Conservation (phyloP, 176 grass and related monocot species). For the Neostapfia colusana region DNA sequence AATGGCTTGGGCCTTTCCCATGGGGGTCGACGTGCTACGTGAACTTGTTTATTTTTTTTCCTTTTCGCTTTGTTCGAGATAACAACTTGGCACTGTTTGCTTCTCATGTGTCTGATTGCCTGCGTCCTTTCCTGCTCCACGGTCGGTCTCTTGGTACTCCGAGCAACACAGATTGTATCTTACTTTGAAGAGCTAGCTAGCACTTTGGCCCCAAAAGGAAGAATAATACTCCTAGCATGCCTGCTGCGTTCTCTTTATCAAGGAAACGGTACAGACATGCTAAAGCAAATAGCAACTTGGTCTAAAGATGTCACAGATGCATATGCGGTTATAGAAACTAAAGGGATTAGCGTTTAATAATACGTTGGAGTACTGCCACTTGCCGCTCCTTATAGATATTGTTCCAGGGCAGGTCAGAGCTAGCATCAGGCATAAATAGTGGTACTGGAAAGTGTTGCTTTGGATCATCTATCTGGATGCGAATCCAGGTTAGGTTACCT, state of each 20-base stretch:
- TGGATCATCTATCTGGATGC: constrained; percentile 44
- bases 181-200: constrained; percentile 6
- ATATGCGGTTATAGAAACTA: constrained; percentile 34
- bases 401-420: not conserved
- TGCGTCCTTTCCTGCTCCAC: constrained; percentile 28
- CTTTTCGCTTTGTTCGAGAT: constrained; percentile 22
- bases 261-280: constrained; percentile 24
- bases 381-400: constrained; percentile 7
- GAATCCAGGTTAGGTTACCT: not conserved
- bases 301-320: constrained; percentile 32
- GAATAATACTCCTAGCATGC: constrained; percentile 28
- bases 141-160: constrained; percentile 12
- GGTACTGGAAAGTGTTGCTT: constrained; percentile 28
- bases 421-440: not conserved
- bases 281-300: constrained; percentile 37
- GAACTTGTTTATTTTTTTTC: not conserved
- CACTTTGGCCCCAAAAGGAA: constrained; percentile 34
- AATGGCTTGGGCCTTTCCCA: not conserved
- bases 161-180: constrained; percentile 28
- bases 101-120: constrained; percentile 33
- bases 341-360: constrained; percentile 16
- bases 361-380: not conserved
- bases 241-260: constrained; percentile 32
- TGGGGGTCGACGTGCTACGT: not conserved
- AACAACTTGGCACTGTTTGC: constrained; percentile 37